Conservation (phyloP, 768 basidiomycete species). For the Phylloporus sp. region DNA sequence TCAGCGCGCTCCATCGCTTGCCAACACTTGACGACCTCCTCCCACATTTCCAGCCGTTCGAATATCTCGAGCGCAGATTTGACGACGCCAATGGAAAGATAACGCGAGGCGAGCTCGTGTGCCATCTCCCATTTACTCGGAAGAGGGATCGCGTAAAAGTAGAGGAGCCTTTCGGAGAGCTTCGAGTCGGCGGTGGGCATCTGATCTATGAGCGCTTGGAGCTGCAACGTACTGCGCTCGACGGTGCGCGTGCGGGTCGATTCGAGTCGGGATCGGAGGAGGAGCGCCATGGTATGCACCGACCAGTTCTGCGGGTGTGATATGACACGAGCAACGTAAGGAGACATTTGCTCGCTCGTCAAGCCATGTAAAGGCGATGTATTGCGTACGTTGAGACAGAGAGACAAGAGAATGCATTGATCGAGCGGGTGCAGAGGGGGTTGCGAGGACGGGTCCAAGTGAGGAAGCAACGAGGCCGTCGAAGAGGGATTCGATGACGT, state of each 20-base stretch:
- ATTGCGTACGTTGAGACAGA: conserved; percentile 88
- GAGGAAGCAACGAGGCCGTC: conserved; percentile 48
- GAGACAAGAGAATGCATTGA: conserved; percentile 85
- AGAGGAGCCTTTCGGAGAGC: conserved; percentile 67
- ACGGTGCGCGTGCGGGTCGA: conserved; percentile 84
- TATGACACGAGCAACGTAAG: conserved; percentile 87
- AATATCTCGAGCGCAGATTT: conserved; percentile 92
- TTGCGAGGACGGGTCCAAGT: conserved; percentile 79
- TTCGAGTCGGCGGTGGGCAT: conserved; percentile 85
- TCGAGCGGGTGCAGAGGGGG: conserved; percentile 89
- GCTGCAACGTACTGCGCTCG: conserved; percentile 86
- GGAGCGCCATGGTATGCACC: conserved; percentile 91
- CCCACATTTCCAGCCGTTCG: conserved; percentile 96
- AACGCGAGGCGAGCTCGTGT: conserved; percentile 79
- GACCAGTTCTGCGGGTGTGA: conserved; percentile 93
- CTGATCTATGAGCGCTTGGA: conserved; percentile 94
- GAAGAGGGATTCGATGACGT: conserved; percentile 62
- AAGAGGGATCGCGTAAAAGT: conserved; percentile 74
- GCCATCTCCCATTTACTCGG: conserved; percentile 95
- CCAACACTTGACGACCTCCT: conserved; percentile 89
- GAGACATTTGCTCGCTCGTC: conserved; percentile 86
- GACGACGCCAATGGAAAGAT: conserved; percentile 79
- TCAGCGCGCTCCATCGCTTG: conserved; percentile 74
- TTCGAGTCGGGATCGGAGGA: conserved; percentile 90
- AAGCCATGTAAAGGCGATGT: conserved; percentile 87